Percentiles rank a stretch among this genome's conserved stretches.
phyloP scores from a whole-genome alignment of 176 grass and related monocot species.

The Rhipidocladum racemiflorum region DNA sequence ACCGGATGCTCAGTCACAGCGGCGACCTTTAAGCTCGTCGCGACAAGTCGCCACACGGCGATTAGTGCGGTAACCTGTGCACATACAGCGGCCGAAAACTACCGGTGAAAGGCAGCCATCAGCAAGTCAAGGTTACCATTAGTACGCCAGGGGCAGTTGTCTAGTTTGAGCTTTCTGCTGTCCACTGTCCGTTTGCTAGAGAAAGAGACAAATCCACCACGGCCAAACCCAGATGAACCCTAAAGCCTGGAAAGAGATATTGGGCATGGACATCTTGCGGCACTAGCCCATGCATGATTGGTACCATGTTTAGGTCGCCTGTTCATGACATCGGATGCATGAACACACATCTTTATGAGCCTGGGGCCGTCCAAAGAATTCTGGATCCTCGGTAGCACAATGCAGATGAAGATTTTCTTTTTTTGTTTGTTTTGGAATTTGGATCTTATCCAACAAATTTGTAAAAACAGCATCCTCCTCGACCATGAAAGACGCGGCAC shows the following conservation, averaged over 20 bases:
- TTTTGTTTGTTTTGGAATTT: no score
- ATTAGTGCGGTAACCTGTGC: neutral
- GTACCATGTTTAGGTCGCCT: neutral
- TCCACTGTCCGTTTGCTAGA: neutral
- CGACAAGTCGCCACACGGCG: neutral
- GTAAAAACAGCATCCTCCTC: no score
- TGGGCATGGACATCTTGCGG: neutral
- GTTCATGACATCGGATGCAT: constrained; percentile 32
- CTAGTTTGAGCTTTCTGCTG: constrained; percentile 23
- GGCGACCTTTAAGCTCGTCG: constrained; percentile 1
- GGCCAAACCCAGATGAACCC: neutral
- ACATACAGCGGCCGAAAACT: neutral
- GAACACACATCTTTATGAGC: neutral
- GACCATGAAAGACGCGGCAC: no score
- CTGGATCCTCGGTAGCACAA: neutral
- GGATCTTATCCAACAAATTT: no score
- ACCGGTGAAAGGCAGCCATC: neutral
- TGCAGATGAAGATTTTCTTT: neutral
- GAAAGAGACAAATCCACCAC: constrained; percentile 27
- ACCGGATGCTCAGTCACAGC: neutral
- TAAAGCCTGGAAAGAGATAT: neutral
- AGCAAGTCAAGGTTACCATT: neutral
- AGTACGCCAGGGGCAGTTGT: constrained; percentile 21
- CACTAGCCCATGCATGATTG: constrained; percentile 36
- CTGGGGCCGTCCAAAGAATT: neutral